phyloP scores from a whole-genome alignment of 441 rosid species.

The Erodium moschatum region DNA sequence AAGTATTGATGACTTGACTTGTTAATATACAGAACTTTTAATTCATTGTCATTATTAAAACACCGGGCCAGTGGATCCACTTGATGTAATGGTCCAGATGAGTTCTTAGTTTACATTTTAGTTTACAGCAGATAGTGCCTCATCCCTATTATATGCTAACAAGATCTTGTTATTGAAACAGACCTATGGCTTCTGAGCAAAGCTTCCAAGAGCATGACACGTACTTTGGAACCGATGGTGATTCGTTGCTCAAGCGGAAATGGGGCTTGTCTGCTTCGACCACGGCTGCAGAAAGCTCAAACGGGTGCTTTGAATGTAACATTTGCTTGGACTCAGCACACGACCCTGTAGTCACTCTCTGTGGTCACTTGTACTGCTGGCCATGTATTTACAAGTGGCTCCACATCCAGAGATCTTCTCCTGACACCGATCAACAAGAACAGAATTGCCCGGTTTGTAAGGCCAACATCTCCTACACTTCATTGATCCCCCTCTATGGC shows the following conservation, averaged over 20 bases:
- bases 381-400: constrained; percentile 60
- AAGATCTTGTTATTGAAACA: constrained; percentile 18
- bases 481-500: constrained; percentile 56
- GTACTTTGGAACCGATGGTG: constrained; percentile 26
- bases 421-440: constrained; percentile 25
- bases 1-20: too few relatives aligned
- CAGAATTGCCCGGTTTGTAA: constrained; percentile 59
- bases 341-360: constrained; percentile 61
- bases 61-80: too few relatives aligned
- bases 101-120: too few relatives aligned
- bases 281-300: constrained; percentile 22
- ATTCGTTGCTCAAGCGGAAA: constrained; percentile 28
- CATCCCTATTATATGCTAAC: constrained; percentile 2
- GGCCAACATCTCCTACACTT: constrained; percentile 36
- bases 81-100: too few relatives aligned
- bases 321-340: constrained; percentile 53
- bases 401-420: constrained; percentile 25
- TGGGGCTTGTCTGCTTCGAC: constrained; percentile 27
- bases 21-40: too few relatives aligned
- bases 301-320: constrained; percentile 47
- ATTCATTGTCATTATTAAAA: too few relatives aligned
- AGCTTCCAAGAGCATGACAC: constrained; percentile 30
- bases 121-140: too few relatives aligned
- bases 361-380: constrained; percentile 70
- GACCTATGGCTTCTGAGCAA: constrained; percentile 29